Conservation (phyloP, 2,329 filamentous ascomycete species). For the Colletotrichum sp. region DNA sequence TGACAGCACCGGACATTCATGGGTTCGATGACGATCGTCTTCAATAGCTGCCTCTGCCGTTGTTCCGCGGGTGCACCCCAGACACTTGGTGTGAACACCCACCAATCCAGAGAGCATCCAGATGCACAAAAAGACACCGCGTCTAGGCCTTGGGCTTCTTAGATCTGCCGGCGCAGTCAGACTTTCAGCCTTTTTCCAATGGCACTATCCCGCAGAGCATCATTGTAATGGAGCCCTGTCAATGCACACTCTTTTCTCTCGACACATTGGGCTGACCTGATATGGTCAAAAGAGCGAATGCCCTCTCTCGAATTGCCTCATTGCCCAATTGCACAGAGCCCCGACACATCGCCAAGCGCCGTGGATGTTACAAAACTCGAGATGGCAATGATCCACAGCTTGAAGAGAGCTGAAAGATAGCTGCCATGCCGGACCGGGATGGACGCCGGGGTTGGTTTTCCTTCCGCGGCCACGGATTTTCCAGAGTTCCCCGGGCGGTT, state of each 20-base stretch:
- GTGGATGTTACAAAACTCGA: not conserved
- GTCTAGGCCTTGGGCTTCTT: not conserved
- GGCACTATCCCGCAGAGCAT: not conserved
- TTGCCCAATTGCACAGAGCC: not conserved
- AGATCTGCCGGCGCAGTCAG: not conserved
- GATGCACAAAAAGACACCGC: not conserved
- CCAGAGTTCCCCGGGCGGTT: not conserved
- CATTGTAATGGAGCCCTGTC: not conserved
- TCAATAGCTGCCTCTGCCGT: not conserved
- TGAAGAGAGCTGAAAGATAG: not conserved
- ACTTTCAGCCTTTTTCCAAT: not conserved
- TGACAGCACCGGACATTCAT: not conserved
- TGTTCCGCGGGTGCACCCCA: not conserved
- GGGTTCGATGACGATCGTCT: not conserved
- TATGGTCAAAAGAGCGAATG: not conserved
- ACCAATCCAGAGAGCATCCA: not conserved
- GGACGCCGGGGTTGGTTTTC: not conserved
- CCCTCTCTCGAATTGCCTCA: not conserved
- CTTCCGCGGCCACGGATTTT: not conserved
- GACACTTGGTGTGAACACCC: not conserved
- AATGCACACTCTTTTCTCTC: not conserved
- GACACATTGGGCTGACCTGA: not conserved
- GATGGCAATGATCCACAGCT: slow-evolving; percentile 1
- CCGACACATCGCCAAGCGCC: not conserved
- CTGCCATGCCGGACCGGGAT: not conserved